phyloP scores from a whole-genome alignment of 2,329 filamentous ascomycete species.

The Claviceps maximensis region DNA sequence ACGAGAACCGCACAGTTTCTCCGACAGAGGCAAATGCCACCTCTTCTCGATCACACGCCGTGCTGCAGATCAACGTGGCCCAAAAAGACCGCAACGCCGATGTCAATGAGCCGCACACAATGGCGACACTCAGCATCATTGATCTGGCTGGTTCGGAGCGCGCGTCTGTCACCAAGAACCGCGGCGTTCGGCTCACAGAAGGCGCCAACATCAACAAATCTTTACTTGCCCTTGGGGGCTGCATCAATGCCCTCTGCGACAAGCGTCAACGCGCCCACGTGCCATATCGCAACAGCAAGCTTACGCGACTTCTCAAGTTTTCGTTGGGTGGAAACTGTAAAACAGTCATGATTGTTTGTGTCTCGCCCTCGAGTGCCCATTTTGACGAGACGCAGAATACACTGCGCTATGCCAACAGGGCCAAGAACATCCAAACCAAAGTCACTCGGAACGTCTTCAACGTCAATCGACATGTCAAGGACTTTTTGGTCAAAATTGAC shows the following conservation, averaged over 20 bases:
- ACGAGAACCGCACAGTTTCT: conserved; percentile 88
- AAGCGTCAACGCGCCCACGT: conserved; percentile 84
- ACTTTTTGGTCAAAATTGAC: conserved; percentile 98
- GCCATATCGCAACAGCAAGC: conserved; percentile 93
- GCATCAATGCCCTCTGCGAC: conserved; percentile 96
- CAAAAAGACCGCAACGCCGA: conserved; percentile 88
- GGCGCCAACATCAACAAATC: conserved; percentile 99
- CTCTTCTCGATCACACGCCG: conserved; percentile 91
- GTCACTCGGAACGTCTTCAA: conserved; percentile 99
- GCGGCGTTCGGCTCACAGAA: conserved; percentile 79
- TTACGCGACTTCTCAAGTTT: conserved; percentile 91
- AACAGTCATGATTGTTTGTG: conserved; percentile 98
- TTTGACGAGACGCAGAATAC: conserved; percentile 99
- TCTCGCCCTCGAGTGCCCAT: conserved; percentile 90
- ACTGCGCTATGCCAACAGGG: conserved; percentile 88
- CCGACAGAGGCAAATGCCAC: conserved; percentile 96
- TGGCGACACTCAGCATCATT: conserved; percentile 97
- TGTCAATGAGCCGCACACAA: conserved; percentile 89
- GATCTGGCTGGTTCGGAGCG: conserved; percentile 92
- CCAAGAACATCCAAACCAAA: conserved; percentile 99
- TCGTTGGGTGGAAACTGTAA: conserved; percentile 95
- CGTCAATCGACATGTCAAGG: conserved; percentile 96
- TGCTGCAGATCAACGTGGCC: conserved; percentile 91
- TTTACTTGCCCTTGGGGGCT: conserved; percentile 82
- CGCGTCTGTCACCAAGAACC: conserved; percentile 91